These are phyloP conservation scores for Daldinia loculata DNA, from an alignment of 495 filamentous ascomycete genomes.

Conservation along the genomic window DNA sequence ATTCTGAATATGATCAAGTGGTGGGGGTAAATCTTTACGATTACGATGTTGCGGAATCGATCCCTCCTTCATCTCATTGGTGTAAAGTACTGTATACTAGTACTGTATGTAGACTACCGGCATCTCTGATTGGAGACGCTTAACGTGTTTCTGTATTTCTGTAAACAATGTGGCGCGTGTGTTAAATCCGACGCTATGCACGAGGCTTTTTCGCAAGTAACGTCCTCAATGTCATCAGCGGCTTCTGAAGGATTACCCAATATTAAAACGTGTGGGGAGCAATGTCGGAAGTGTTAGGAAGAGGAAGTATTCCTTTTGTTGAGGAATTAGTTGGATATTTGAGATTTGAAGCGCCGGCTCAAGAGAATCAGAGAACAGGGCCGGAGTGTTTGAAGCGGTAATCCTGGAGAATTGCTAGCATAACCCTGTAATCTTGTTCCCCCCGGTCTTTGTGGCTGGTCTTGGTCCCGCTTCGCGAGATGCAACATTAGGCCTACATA, in stretches of 20 bases:
- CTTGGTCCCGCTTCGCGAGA: slow-evolving; percentile 24
- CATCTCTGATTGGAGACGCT: background rate
- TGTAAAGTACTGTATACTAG: background rate
- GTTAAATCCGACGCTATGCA: slow-evolving; percentile 2
- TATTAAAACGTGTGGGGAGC: slow-evolving; percentile 16
- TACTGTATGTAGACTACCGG: background rate
- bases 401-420: slow-evolving; percentile 21
- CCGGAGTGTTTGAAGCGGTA: slow-evolving; percentile 36
- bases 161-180: slow-evolving; percentile 17
- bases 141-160: slow-evolving; percentile 8
- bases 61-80: slow-evolving; percentile 22
- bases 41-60: slow-evolving; percentile 34
- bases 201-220: slow-evolving; percentile 15
- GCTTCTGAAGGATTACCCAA: slow-evolving; percentile 7
- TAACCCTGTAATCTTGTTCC: slow-evolving; percentile 17
- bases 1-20: slow-evolving; percentile 27
- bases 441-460: slow-evolving; percentile 24
- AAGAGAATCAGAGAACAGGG: slow-evolving; percentile 20
- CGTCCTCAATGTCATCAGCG: slow-evolving; percentile 8
- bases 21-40: slow-evolving; percentile 6
- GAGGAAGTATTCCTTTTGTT: slow-evolving; percentile 26
- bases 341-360: slow-evolving; percentile 6
- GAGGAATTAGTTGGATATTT: slow-evolving; percentile 15
- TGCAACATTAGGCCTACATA: slow-evolving; percentile 23
- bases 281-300: slow-evolving; percentile 30